A percentile compares a stretch with the other conserved stretches of the same genome.
Evolutionary conservation across 305 asterid genomes (phyloP).

Genomic region (Withania somnifera): DNA sequence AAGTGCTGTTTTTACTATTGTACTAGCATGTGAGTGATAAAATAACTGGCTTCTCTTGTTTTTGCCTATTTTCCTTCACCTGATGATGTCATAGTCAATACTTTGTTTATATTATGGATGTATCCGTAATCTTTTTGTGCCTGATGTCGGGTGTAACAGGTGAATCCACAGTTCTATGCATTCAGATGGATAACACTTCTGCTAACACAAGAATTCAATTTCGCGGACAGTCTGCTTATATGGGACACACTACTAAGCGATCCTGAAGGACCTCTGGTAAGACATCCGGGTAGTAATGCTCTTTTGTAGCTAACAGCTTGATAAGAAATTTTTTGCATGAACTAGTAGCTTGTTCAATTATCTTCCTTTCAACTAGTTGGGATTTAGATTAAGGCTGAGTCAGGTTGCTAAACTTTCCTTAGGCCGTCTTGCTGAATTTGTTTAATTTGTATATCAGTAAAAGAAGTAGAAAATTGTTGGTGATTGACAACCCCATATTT

Average conservation of each 20-base stretch:
- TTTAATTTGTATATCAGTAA: background rate
- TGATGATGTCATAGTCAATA: background rate
- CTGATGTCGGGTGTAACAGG: constrained; percentile 44
- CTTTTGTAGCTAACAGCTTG: background rate
- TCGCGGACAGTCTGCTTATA: constrained; percentile 63
- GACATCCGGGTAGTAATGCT: constrained; percentile 8
- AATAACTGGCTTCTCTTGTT: background rate
- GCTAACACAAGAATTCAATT: constrained; percentile 88
- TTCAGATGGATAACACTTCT: constrained; percentile 98
- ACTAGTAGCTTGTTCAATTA: background rate
- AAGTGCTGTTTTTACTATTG: background rate
- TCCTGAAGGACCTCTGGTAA: constrained; percentile 95
- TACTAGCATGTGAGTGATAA: background rate
- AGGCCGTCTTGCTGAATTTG: background rate
- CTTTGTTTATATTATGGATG: background rate
- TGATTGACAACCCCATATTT: background rate
- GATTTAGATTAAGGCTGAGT: background rate
- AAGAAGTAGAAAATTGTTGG: background rate
- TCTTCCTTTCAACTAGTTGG: background rate
- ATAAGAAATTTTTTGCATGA: background rate
- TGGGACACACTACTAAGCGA: constrained; percentile 97
- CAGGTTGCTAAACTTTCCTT: background rate
- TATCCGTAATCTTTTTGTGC: background rate
- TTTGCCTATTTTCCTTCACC: background rate
- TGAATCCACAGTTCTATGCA: constrained; percentile 96